Evolutionary conservation across 1,284 basidiomycete genomes (phyloP), one percentile per base, ranked within the genome.

Genomic region (Chondrostereum purpureum): DNA sequence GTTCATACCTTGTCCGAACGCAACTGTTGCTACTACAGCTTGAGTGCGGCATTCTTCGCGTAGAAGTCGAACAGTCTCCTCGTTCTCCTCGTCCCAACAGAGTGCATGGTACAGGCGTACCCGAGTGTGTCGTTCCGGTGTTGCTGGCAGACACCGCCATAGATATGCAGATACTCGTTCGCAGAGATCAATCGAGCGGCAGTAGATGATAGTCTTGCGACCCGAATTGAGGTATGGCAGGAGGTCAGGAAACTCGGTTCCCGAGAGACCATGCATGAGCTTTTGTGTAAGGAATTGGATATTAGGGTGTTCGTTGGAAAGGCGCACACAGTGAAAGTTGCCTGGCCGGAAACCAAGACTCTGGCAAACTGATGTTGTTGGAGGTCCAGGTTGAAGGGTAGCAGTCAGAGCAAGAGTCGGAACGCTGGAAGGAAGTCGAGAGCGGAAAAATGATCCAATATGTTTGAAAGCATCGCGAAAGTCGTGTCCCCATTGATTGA

Each of bases 361-460:
- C 0, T 12, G 3, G 38, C 43, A 45, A 3, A 52, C 21, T 1
- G 40, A 16, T 0, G 21, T 20, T 0, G 33, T 38, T 2, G 24
- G 11, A 1, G 22, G 5, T 1, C 50, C 50, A 12, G 50, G 45
- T 19, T 39, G 36, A 0, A 46, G 8, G 2, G 50, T 52, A 2
- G 50, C 48, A 1, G 48, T 43, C 16, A 47, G 24, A 2, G 35
- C 45, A 10, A 47, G 20, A 6, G 45, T 34, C 8, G 50, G 46
- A 2, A 38, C 17, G n/a, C n/a, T 12, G 5, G 39, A 37, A 0
- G 48, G 48, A 2, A 52, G 40, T 0, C 37, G 44, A 18, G 45
- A 45, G 31, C 42, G 38, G 3, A 46, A 33, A 27, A 47, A 47
- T 12, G 3, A 3, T 2, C 50, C 48, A 17, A 52, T 47, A 14